Percentiles rank a stretch among this genome's conserved stretches.
Evolutionary conservation across 2,329 filamentous ascomycete genomes (phyloP).

Genomic region (Botrytis porri): DNA sequence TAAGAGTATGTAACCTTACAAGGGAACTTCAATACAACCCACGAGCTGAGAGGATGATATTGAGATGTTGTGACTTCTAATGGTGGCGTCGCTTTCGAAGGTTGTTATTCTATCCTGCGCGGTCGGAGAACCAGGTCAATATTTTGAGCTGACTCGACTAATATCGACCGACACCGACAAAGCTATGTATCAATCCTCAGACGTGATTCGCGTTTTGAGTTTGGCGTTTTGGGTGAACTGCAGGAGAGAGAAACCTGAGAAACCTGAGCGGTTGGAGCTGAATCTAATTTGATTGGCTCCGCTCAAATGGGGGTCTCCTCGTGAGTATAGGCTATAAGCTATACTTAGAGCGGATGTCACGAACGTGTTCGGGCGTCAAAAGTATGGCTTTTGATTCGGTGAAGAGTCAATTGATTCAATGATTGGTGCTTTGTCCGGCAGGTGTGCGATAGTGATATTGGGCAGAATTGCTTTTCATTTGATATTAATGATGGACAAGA

Average conservation of each 20-base stretch:
- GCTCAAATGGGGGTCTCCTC: constrained; percentile 9
- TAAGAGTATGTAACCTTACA: not conserved
- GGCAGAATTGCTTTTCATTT: constrained; percentile 12
- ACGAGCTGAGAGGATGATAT: not conserved
- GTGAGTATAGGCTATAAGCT: constrained; percentile 24
- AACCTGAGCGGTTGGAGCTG: constrained; percentile 26
- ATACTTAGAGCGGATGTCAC: constrained; percentile 32
- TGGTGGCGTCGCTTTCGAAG: not conserved
- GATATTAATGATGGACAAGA: not conserved
- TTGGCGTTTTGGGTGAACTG: constrained; percentile 21
- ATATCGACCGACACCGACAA: not conserved
- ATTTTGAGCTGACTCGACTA: not conserved
- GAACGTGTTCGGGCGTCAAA: constrained; percentile 22
- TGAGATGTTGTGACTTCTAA: not conserved
- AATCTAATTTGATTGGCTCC: constrained; percentile 25
- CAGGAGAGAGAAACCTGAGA: constrained; percentile 22
- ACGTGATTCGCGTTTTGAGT: constrained; percentile 33
- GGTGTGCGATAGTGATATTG: constrained; percentile 7
- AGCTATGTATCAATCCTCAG: not conserved
- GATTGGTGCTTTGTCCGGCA: constrained; percentile 13
- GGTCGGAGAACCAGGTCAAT: not conserved
- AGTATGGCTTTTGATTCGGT: constrained; percentile 15
- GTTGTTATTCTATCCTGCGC: not conserved
- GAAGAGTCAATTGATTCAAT: not conserved
- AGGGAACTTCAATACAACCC: not conserved